Percentiles rank a stretch among this genome's conserved stretches.
These are phyloP conservation scores for Tolypocladium tropicale DNA, from an alignment of 2,329 filamentous ascomycete genomes.

Conservation along the genomic window DNA sequence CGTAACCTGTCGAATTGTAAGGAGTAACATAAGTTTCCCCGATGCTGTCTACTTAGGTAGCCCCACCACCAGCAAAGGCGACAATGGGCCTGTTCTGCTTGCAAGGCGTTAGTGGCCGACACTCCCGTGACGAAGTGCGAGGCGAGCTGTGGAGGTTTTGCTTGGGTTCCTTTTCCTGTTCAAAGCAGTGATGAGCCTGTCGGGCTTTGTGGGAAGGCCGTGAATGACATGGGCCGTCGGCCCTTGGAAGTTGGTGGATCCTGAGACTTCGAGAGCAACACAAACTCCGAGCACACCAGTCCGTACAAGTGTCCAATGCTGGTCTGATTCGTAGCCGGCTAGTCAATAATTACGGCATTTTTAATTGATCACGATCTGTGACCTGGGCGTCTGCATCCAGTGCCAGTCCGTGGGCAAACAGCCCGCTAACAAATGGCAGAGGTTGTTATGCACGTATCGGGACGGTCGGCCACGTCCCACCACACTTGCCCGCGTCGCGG, in stretches of 20 bases:
- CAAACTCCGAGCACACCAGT: neutral
- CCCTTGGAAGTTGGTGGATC: neutral
- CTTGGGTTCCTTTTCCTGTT: constrained; percentile 40
- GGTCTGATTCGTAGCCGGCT: neutral
- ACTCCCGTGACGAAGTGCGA: constrained; percentile 36
- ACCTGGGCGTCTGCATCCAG: too few relatives aligned
- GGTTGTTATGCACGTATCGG: neutral
- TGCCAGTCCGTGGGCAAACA: neutral
- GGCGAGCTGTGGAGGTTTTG: constrained; percentile 41
- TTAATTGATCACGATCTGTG: neutral
- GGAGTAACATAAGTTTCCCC: too few relatives aligned
- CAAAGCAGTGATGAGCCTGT: constrained; percentile 18
- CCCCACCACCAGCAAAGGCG: constrained; percentile 1
- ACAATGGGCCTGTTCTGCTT: constrained; percentile 37
- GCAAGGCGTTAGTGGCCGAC: constrained; percentile 35
- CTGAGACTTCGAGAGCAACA: neutral
- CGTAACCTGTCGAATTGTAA: too few relatives aligned
- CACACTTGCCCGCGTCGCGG: neutral
- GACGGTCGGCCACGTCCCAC: neutral
- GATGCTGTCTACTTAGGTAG: too few relatives aligned
- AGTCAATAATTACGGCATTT: too few relatives aligned
- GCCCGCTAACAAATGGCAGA: neutral
- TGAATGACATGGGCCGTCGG: neutral
- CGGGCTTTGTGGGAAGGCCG: neutral
- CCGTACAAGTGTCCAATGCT: neutral